Evolutionary conservation across 2,329 filamentous ascomycete species (phyloP).

Genomic region (Fusarium hainanense): DNA sequence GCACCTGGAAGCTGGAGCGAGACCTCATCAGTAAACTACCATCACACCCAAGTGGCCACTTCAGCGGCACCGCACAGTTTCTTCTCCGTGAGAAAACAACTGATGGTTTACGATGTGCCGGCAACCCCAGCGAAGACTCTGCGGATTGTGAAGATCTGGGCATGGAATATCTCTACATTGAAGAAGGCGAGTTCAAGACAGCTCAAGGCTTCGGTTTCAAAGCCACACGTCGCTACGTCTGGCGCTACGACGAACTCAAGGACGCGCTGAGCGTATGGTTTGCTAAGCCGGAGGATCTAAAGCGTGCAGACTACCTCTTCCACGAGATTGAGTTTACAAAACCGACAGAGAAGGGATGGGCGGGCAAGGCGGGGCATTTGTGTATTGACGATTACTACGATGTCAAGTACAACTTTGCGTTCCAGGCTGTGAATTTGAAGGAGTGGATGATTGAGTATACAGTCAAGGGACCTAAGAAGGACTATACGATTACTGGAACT

Average conservation of each 20-base stretch:
- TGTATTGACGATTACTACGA: slow-evolving; percentile 79
- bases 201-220: slow-evolving; percentile 66
- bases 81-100: slow-evolving; percentile 68
- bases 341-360: slow-evolving; percentile 61
- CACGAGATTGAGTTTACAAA: slow-evolving; percentile 74
- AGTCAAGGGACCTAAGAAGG: slow-evolving; percentile 78
- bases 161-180: slow-evolving; percentile 75
- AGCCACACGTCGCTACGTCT: slow-evolving; percentile 75
- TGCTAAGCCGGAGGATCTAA: slow-evolving; percentile 70
- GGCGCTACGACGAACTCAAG: slow-evolving; percentile 71
- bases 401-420: slow-evolving; percentile 74
- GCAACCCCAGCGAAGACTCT: slow-evolving; percentile 18
- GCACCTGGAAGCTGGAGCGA: slow-evolving; percentile 73
- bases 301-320: slow-evolving; percentile 77
- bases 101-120: slow-evolving; percentile 58
- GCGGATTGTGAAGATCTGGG: slow-evolving; percentile 50
- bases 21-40: slow-evolving; percentile 64
- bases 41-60: slow-evolving; percentile 71
- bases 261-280: slow-evolving; percentile 80
- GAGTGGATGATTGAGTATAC: slow-evolving; percentile 71
- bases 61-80: slow-evolving; percentile 73
- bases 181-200: slow-evolving; percentile 73
- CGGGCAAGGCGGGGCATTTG: slow-evolving; percentile 74
- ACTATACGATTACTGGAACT: slow-evolving; percentile 70
- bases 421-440: slow-evolving; percentile 65